Conservation (phyloP, 805 yeast genomes). For the Saccharomyces mikatae region DNA sequence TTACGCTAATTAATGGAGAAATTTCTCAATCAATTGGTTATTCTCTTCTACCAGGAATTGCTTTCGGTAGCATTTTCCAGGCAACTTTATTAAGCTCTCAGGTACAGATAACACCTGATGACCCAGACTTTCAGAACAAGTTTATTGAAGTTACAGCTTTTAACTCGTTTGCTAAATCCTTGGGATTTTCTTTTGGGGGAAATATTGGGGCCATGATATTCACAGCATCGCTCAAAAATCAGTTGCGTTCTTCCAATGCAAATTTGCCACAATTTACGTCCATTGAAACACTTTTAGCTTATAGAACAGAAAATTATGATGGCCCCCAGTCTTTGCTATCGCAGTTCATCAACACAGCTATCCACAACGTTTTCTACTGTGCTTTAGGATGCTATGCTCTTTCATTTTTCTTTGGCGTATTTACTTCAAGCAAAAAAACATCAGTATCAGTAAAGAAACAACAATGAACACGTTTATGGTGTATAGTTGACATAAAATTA, state of each 20-base stretch:
- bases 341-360: constrained; percentile 10
- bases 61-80: constrained; percentile 32
- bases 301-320: constrained; percentile 15
- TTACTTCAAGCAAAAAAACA: constrained; percentile 15
- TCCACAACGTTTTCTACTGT: constrained; percentile 19
- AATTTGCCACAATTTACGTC: constrained; percentile 4
- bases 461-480: not conserved
- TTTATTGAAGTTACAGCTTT: constrained; percentile 22
- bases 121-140: constrained; percentile 12
- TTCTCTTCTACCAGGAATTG: constrained; percentile 34
- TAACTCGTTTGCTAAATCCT: constrained; percentile 17
- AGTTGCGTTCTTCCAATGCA: constrained; percentile 4
- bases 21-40: constrained; percentile 29
- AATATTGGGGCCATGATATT: constrained; percentile 19
- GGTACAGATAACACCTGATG: constrained; percentile 17
- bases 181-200: constrained; percentile 23
- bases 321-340: constrained; percentile 13
- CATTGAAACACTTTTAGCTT: constrained; percentile 15
- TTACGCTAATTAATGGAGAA: constrained; percentile 27
- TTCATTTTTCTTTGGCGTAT: constrained; percentile 12
- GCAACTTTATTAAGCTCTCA: constrained; percentile 28
- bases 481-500: not conserved
- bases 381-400: constrained; percentile 13
- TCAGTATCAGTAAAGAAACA: not conserved
- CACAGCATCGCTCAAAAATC: constrained; percentile 13